Evolutionary conservation across 1,284 basidiomycete species (phyloP), one percentile per base, ranked within the genome.

Genomic region (Sporisorium exsertum): DNA sequence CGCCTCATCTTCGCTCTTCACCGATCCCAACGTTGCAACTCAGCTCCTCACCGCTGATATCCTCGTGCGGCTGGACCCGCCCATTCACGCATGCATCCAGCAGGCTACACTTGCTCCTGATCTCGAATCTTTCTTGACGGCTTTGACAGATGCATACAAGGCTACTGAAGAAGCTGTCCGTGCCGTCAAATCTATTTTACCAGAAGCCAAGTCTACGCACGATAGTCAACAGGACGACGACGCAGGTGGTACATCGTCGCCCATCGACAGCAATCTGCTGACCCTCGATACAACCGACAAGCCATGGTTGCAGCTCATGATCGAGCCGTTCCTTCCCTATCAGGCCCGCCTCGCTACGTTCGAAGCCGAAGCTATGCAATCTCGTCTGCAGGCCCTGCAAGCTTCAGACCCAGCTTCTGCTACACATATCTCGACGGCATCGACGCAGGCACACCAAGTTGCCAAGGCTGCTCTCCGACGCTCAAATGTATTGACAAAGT

Each of bases 331-430:
- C 49, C 35, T 72, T 3, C 65, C 62, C 5, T 77, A 72, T 24
- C 74, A 77, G 50, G 69, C 63, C 1, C 62, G 65, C 9, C 63
- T 77, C 22, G 52, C 70, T 7, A 62, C 58, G 0, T 68, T 77
- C 20, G 74, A 77, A 22, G 70, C 64, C 10, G 63, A 70, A 26
- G 74, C 74, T 7, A 72, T 77, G 74, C 62, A 66, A 12, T 46
- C 54, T 40, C 68, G 68, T 1, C 37, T 72, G 32, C 49, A 64
- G 3, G 16, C 35, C 2, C 40, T 71, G 18, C 64, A 72, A 35
- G 24, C 59, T 22, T 42, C 69, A 8, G 47, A 50, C 12, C 13
- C 60, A 5, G 42, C 64, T 33, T 24, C 52, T n/a, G 35, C 50
- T 5, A 12, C 7, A 1, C 32, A 52, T 6, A 33, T 72, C 27